These are phyloP conservation scores for Podospora pseudopauciseta DNA, from an alignment of 495 filamentous ascomycete species.

Conservation along the genomic window DNA sequence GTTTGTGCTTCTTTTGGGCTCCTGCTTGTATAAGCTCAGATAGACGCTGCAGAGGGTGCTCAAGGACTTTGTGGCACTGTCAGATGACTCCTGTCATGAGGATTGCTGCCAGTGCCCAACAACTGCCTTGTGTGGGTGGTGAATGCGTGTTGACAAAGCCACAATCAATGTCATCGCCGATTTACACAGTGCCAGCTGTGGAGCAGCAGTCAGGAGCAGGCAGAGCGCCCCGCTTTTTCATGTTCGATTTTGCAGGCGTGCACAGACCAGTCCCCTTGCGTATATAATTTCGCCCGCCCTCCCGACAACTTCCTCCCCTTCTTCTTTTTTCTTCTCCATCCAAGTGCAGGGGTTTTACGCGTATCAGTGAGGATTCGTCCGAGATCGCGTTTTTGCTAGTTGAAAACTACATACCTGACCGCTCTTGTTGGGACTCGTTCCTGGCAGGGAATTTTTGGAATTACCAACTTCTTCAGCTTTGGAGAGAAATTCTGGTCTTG, in stretches of 20 bases:
- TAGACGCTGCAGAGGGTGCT: not conserved
- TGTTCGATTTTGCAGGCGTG: conserved; percentile 21
- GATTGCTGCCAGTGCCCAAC: not conserved
- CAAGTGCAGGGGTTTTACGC: conserved; percentile 46
- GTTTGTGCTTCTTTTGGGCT: not conserved
- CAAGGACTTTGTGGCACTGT: not conserved
- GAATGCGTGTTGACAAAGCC: not conserved
- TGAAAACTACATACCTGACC: conserved; percentile 55
- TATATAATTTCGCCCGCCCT: conserved; percentile 18
- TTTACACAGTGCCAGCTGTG: not conserved
- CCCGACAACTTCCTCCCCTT: conserved; percentile 13
- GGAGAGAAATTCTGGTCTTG: conserved; percentile 19
- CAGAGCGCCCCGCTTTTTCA: not conserved
- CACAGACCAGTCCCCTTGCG: conserved; percentile 20
- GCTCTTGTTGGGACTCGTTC: conserved; percentile 34
- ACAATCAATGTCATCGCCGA: not conserved
- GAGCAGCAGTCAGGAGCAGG: not conserved
- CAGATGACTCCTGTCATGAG: not conserved
- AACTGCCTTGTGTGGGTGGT: not conserved
- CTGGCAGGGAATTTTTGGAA: conserved; percentile 36
- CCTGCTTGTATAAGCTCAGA: not conserved
- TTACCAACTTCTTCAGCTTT: conserved; percentile 20
- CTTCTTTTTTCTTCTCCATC: conserved; percentile 33
- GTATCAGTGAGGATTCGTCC: conserved; percentile 55
- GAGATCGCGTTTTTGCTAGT: conserved; percentile 57